Base-by-base conservation (phyloP, 768 basidiomycete genomes). In the Russula vinacea region DNA sequence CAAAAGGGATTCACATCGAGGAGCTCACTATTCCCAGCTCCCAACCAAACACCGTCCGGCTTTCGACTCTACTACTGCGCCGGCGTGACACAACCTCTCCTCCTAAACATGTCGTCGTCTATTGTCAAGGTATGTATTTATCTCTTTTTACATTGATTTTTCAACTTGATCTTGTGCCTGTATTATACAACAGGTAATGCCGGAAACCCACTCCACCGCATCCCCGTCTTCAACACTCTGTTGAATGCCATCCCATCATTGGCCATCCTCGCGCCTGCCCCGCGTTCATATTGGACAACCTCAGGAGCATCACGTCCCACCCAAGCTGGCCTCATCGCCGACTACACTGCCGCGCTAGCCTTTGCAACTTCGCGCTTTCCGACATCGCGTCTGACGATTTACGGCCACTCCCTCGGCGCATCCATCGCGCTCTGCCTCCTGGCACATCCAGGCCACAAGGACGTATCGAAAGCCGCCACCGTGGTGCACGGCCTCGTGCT, bases 241-340 rank as follows among this genome's bases (percentile, higher is more conserved):
- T 68, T 78, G 2, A 68, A 56, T 56, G 62, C 67, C 3, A 35
- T 70, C 58, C 68, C 56, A 32, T 52, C 57, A 35, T 54, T 62
- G 33, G 52, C 64, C 69, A 65, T 81, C 61, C 49, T 81, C 47
- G 77, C 80, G 9, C 65, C 78, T 33, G 78, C 81, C 0, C 83
- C 83, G 0, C 78, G 82, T 10, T 81, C 81, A 0, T 84, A 76
- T 69, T 83, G 82, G 78, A 78, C 76, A 22, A 82, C 82, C 4
- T 76, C 78, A 5, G 45, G 45, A 22, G 71, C 67, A 10, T 56
- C 75, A 9, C 59, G 72, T 0, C 79, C 81, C 0, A 78, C 79
- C 0, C 72, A 83, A 62, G 29, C 55, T 0, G 77, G 77, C 13
- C 70, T 83, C 53, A 66, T 76, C 37, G 59, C 71, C 1, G 82